Conservation (phyloP, 139 green algal genomes). For the Chlamydomonas asymmetrica region DNA sequence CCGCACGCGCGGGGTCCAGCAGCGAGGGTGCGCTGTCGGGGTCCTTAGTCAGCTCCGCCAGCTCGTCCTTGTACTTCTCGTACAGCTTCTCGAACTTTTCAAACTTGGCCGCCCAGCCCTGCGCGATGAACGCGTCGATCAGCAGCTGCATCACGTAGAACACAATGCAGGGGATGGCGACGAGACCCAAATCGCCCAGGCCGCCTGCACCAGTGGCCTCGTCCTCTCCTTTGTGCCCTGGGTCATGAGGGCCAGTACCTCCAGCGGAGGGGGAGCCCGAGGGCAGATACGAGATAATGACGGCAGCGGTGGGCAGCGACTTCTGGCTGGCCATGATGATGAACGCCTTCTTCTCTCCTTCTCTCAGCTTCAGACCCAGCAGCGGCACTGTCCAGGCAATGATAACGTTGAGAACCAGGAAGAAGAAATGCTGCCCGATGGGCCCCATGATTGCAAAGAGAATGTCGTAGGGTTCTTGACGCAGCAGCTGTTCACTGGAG, state of each 20-base stretch:
- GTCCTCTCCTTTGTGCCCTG: too few relatives aligned
- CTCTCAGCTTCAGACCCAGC: slow-evolving; percentile 10
- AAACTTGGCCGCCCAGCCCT: slow-evolving; percentile 55
- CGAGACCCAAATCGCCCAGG: slow-evolving; percentile 58
- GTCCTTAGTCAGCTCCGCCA: slow-evolving; percentile 35
- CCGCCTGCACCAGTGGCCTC: slow-evolving; percentile 15
- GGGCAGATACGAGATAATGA: slow-evolving; percentile 55
- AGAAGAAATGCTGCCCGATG: slow-evolving; percentile 57
- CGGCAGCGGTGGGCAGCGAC: slow-evolving; percentile 61
- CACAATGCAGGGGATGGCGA: slow-evolving; percentile 80
- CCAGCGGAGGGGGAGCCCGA: background rate
- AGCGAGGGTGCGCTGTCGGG: slow-evolving; percentile 17
- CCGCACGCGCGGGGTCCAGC: too few relatives aligned
- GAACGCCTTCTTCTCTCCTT: slow-evolving; percentile 56
- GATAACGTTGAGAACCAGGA: slow-evolving; percentile 58
- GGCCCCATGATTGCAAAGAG: slow-evolving; percentile 38
- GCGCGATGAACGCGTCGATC: slow-evolving; percentile 67
- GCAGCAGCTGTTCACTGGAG: slow-evolving; percentile 49
- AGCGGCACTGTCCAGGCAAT: slow-evolving; percentile 45
- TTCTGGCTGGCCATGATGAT: slow-evolving; percentile 70
- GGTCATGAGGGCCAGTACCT: too few relatives aligned
- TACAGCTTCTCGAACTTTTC: slow-evolving; percentile 40
- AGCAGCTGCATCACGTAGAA: slow-evolving; percentile 77
- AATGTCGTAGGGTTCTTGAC: slow-evolving; percentile 57
- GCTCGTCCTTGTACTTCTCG: slow-evolving; percentile 41